Conservation (phyloP, 1,284 basidiomycete genomes). For the Mycosarcoma maydis region DNA sequence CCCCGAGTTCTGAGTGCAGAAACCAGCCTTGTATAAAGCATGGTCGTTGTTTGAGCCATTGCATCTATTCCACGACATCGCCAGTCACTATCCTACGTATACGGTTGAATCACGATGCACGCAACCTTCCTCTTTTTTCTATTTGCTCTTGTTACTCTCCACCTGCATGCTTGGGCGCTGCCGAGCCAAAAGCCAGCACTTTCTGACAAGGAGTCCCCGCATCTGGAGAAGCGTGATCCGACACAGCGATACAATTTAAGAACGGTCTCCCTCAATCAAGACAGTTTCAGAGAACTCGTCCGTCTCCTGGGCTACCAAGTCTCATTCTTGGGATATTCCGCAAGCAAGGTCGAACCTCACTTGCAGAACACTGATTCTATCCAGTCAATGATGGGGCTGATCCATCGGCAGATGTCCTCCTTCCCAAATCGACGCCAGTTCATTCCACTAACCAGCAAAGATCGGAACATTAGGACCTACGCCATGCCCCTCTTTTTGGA, state of each 20-base stretch:
- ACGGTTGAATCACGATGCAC: no score
- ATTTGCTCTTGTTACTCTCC: no score
- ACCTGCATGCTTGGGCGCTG: no score
- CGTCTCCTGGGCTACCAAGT: background rate
- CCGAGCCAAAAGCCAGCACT: no score
- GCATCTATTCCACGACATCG: no score
- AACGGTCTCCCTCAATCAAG: background rate
- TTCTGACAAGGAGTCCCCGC: no score
- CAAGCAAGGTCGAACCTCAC: background rate
- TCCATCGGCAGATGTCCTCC: background rate
- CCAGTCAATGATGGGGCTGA: background rate
- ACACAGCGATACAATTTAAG: background rate
- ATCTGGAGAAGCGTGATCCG: background rate
- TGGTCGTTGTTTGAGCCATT: no score
- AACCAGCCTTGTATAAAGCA: no score
- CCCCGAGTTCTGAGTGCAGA: no score
- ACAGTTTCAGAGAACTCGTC: background rate
- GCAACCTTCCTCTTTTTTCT: no score
- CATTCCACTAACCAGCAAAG: background rate
- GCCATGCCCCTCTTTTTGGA: background rate
- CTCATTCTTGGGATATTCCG: background rate
- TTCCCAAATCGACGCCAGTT: constrained; percentile 2
- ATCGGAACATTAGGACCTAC: background rate
- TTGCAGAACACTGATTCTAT: background rate
- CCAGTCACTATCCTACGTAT: no score